These are phyloP conservation scores for Orbilia brochopaga DNA, from an alignment of 2,329 filamentous ascomycete genomes.

Conservation along the genomic window DNA sequence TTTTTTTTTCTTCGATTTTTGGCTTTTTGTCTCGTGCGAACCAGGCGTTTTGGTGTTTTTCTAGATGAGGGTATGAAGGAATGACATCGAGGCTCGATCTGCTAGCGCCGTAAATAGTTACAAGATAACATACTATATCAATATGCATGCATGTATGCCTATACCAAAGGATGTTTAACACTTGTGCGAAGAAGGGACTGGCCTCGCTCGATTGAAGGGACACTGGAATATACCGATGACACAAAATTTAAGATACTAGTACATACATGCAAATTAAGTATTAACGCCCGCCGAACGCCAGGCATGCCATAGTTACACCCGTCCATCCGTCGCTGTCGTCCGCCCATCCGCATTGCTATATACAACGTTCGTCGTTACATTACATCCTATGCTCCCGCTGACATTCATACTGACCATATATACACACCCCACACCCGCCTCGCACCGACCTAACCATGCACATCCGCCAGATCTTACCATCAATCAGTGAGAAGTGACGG, in stretches of 20 bases:
- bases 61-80: not conserved
- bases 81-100: not conserved
- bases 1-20: slow-evolving; percentile 21
- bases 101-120: slow-evolving; percentile 1
- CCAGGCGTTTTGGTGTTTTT: not conserved
- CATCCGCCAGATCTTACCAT: no score
- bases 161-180: no score
- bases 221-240: no score
- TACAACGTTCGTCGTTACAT: slow-evolving; percentile 6
- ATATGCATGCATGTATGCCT: slow-evolving; percentile 11
- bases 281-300: not conserved
- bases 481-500: slow-evolving; percentile 44
- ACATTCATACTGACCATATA: not conserved
- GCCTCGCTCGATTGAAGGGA: no score
- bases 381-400: slow-evolving; percentile 5
- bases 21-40: not conserved
- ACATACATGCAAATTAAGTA: no score
- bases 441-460: slow-evolving; percentile 1
- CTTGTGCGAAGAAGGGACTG: no score
- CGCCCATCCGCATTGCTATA: slow-evolving; percentile 23
- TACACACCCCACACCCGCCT: not conserved
- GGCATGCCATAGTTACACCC: not conserved
- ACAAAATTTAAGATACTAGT: no score
- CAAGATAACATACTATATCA: not conserved
- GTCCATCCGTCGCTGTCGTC: slow-evolving; percentile 4